Evolutionary conservation across 108 stramenopile genomes (phyloP).

Genomic region (Nitzschia sp.): DNA sequence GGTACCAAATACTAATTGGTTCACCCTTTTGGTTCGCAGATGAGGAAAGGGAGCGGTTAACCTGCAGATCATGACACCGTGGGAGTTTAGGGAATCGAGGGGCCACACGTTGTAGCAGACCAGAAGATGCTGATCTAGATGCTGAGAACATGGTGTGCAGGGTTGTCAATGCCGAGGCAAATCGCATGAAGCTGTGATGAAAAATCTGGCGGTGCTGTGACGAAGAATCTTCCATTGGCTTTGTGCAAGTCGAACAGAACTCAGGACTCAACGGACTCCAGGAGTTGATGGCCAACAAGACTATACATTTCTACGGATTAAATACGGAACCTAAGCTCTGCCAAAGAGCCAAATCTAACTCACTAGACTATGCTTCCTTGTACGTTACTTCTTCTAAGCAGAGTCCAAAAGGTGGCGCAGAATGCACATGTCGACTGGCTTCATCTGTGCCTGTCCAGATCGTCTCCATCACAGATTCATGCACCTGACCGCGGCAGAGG

Average conservation of each 20-base stretch:
- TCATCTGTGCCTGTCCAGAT: conserved; percentile 37
- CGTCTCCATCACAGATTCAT: conserved; percentile 19
- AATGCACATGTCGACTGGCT: conserved; percentile 33
- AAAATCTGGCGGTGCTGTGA: no score
- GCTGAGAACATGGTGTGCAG: neutral
- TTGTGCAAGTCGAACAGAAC: no score
- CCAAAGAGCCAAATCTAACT: neutral
- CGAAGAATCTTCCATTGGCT: no score
- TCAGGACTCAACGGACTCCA: no score
- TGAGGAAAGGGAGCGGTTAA: neutral
- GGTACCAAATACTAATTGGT: conserved; percentile 14
- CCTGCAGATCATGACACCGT: neutral
- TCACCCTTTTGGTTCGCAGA: neutral
- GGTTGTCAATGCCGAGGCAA: neutral
- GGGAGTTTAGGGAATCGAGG: neutral
- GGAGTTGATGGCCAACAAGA: no score
- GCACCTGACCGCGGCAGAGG: conserved; percentile 49
- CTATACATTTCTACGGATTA: no score
- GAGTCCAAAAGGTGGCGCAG: conserved; percentile 72
- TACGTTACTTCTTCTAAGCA: conserved; percentile 49
- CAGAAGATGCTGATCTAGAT: neutral
- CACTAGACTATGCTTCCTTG: neutral
- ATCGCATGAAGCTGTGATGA: neutral
- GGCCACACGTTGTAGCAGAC: neutral
- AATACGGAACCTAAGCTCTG: neutral